Conservation (phyloP, 192 early-diverging fungal genomes). For the Coemansia aciculifera region DNA sequence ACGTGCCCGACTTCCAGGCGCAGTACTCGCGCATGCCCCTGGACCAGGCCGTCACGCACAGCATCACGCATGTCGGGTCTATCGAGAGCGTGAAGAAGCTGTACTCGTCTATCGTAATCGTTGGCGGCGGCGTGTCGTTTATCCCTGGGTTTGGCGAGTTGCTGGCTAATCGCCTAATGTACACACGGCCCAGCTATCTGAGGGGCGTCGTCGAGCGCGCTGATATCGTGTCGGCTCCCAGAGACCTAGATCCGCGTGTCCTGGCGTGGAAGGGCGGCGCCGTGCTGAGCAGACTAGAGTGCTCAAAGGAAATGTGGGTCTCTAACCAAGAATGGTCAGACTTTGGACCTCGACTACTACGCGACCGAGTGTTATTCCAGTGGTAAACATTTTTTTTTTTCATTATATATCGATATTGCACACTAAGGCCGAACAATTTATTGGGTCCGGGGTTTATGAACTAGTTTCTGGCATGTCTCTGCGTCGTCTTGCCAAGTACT, state of each 20-base stretch:
- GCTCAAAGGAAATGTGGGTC: conserved; percentile 80
- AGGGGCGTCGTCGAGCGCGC: conserved; percentile 54
- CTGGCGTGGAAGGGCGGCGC: conserved; percentile 88
- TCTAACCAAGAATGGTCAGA: conserved; percentile 69
- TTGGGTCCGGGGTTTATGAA: conserved; percentile 1
- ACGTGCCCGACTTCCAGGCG: conserved; percentile 33
- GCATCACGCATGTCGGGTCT: conserved; percentile 62
- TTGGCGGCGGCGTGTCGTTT: conserved; percentile 76
- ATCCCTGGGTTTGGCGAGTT: conserved; percentile 61
- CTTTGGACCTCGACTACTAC: conserved; percentile 63
- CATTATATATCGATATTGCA: not conserved
- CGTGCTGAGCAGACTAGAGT: conserved; percentile 76
- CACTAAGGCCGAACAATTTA: not conserved
- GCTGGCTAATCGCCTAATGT: conserved; percentile 35
- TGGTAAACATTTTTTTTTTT: conserved; percentile 50
- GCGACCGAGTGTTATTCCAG: conserved; percentile 66
- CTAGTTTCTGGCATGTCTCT: conserved; percentile 8
- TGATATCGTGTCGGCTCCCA: conserved; percentile 72
- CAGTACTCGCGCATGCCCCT: conserved; percentile 57
- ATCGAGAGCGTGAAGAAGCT: conserved; percentile 73
- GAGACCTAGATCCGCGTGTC: conserved; percentile 81
- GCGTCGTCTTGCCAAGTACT: conserved; percentile 21
- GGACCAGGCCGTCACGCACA: conserved; percentile 70
- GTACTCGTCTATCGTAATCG: conserved; percentile 77
- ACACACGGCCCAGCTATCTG: conserved; percentile 35